Evolutionary conservation across 1,284 basidiomycete genomes (phyloP).

Genomic region (Heterobasidion irregulare): DNA sequence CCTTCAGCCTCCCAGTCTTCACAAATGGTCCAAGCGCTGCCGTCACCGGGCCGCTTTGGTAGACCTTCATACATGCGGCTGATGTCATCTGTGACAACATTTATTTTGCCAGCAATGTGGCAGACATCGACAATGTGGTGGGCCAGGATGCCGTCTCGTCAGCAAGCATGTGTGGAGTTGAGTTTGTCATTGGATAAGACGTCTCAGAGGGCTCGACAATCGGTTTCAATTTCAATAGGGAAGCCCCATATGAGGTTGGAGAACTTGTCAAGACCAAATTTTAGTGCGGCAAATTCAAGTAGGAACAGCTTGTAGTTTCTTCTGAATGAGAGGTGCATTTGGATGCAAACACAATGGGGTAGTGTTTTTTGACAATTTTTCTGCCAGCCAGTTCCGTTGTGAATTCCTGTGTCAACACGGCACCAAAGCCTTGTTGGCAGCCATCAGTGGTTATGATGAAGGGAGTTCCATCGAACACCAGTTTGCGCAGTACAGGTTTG

Average conservation of each 20-base stretch:
- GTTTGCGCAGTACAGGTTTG: not conserved
- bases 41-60: constrained; percentile 14
- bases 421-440: not conserved
- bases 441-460: not conserved
- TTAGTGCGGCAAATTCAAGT: not conserved
- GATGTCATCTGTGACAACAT: not conserved
- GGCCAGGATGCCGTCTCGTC: not conserved
- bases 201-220: not conserved
- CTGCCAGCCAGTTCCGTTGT: not conserved
- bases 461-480: not conserved
- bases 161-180: not conserved
- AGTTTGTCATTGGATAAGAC: not conserved
- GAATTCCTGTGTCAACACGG: not conserved
- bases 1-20: constrained; percentile 21
- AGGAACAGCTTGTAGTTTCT: not conserved
- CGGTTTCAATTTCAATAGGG: not conserved
- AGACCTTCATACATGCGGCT: not conserved
- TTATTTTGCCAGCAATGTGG: not conserved
- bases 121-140: not conserved
- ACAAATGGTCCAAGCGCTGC: constrained; percentile 22
- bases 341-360: not conserved
- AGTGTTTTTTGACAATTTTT: not conserved
- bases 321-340: not conserved
- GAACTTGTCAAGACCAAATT: not conserved
- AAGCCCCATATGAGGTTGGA: not conserved